Evolutionary conservation across 169 alveolate genomes (phyloP), one percentile per base, ranked within the genome.

Genomic region (Plasmodium chabaudi): DNA sequence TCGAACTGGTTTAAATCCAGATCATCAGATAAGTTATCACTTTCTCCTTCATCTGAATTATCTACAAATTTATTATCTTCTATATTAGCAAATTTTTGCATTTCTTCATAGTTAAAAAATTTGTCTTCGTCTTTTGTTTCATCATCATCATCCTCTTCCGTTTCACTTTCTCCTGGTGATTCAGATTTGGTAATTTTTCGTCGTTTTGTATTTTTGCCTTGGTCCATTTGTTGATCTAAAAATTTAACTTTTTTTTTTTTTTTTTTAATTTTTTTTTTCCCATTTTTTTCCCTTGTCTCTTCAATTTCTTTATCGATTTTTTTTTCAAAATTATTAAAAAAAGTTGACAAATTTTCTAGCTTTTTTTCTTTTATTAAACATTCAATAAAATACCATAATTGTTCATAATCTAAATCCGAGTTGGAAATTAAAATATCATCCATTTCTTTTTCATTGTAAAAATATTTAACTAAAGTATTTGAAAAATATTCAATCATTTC

Each of bases 401-500:
- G 90, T 4, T 82, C 90, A 19, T 42, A 53, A n/a, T 65, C 79
- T 15, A 82, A 67, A 15, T 61, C 72, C 2, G 90, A 67, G 9
- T 82, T 23, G 2, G 51, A 15, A 19, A 82, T 67, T 6, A 44
- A 67, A 15, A 82, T 82, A 0, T 21, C 51, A 12, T 68, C 53
- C 51, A 53, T 23, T n/a, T 82, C 23, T 9, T 42, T 13, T 0
- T 82, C 90, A 56, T 59, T 68, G 27, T 82, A 82, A 68, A 82
- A 82, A 53, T 51, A 68, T 68, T 53, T 67, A 1, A 49, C 39
- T 17, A 82, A 59, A 6, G 56, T 55, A 34, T 82, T 82, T 34
- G 73, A 19, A 82, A 82, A 82, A 46, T 68, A 82, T 27, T 82
- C 90, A 5, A 82, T 82, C 55, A 82, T 82, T 67, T 82, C 90